A percentile compares a stretch with the other conserved stretches of the same genome.
These are phyloP conservation scores for Peziza echinospora DNA, from an alignment of 495 filamentous ascomycete genomes.

Conservation along the genomic window DNA sequence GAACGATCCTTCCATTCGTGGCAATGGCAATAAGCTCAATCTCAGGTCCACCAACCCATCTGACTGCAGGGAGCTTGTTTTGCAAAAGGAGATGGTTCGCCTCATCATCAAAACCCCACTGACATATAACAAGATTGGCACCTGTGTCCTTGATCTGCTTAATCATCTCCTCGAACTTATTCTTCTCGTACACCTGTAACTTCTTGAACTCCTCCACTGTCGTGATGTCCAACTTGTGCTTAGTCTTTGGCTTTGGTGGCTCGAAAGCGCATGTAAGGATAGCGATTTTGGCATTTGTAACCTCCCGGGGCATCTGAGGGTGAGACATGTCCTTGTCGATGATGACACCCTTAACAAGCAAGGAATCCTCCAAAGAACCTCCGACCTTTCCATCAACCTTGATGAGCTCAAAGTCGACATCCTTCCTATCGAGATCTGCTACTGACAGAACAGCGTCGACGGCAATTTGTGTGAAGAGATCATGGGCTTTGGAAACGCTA, in stretches of 20 bases:
- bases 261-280: slow-evolving; percentile 97
- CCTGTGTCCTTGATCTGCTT: slow-evolving; percentile 92
- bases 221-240: slow-evolving; percentile 97
- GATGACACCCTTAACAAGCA: slow-evolving; percentile 92
- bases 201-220: slow-evolving; percentile 95
- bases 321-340: slow-evolving; percentile 99
- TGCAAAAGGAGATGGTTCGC: slow-evolving; percentile 92
- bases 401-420: slow-evolving; percentile 97
- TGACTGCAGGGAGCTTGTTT: slow-evolving; percentile 83
- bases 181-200: slow-evolving; percentile 78
- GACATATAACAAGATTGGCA: slow-evolving; percentile 93
- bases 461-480: slow-evolving; percentile 93
- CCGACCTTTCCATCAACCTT: slow-evolving; percentile 98
- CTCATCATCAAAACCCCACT: slow-evolving; percentile 99
- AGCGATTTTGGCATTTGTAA: slow-evolving; percentile 83
- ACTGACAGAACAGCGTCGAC: slow-evolving; percentile 93
- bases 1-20: slow-evolving; percentile 92
- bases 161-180: slow-evolving; percentile 98
- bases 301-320: slow-evolving; percentile 92
- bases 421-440: slow-evolving; percentile 84
- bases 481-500: slow-evolving; percentile 87
- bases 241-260: slow-evolving; percentile 99
- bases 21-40: slow-evolving; percentile 98
- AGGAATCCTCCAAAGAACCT: slow-evolving; percentile 77
- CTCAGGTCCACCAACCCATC: slow-evolving; percentile 96